phyloP scores from a whole-genome alignment of 1,284 basidiomycete species.

The Austroboletus novae-zelandiae region DNA sequence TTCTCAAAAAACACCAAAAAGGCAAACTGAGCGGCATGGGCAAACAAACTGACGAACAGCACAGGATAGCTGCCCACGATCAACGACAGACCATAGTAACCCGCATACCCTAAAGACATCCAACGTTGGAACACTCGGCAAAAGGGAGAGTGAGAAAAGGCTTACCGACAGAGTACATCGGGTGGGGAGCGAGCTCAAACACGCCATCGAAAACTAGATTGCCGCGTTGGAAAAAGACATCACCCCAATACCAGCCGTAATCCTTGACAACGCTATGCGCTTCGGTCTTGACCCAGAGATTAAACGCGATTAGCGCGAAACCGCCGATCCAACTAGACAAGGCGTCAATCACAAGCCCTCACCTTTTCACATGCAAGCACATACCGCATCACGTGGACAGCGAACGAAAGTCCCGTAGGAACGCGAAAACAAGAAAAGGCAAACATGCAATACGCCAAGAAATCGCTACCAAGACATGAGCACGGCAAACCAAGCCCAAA shows the following conservation, averaged over 20 bases:
- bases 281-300: slow-evolving; percentile 98
- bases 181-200: slow-evolving; percentile 89
- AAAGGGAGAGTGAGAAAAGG: slow-evolving; percentile 6
- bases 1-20: slow-evolving; percentile 98
- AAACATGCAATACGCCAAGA: slow-evolving; percentile 93
- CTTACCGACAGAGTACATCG: slow-evolving; percentile 92
- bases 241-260: slow-evolving; percentile 97
- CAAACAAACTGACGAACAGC: slow-evolving; percentile 88
- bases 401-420: slow-evolving; percentile 71
- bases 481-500: neutral
- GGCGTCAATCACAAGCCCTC: neutral
- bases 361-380: slow-evolving; percentile 6
- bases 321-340: slow-evolving; percentile 80
- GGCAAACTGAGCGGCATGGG: slow-evolving; percentile 93
- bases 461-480: slow-evolving; percentile 60
- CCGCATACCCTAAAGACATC: slow-evolving; percentile 73
- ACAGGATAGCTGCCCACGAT: slow-evolving; percentile 89
- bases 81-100: slow-evolving; percentile 94
- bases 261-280: slow-evolving; percentile 96
- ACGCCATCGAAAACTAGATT: slow-evolving; percentile 97
- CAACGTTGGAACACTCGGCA: neutral
- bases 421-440: slow-evolving; percentile 89
- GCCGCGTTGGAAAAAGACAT: slow-evolving; percentile 92
- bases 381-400: slow-evolving; percentile 77
- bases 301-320: slow-evolving; percentile 85